A percentile compares a stretch with the other conserved stretches of the same genome.
Evolutionary conservation across 148 eudicot species (phyloP).

Genomic region (Cornus controversa): DNA sequence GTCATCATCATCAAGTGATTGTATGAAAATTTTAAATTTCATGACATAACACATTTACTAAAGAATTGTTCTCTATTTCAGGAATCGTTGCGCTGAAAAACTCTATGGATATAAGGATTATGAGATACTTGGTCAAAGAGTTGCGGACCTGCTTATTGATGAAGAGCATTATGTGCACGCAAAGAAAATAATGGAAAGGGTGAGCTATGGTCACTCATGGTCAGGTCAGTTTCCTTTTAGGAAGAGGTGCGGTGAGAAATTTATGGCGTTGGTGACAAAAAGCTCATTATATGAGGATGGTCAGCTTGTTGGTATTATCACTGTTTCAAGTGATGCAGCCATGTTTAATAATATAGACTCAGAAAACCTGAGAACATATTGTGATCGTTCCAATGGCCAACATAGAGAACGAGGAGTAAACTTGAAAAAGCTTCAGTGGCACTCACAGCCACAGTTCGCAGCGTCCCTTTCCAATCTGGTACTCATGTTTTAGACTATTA

Average conservation of each 20-base stretch:
- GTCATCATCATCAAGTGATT: no score
- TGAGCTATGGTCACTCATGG: slow-evolving; percentile 64
- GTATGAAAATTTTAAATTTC: not conserved
- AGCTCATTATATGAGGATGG: slow-evolving; percentile 72
- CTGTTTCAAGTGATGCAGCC: slow-evolving; percentile 86
- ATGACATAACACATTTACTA: not conserved
- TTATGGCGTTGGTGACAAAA: slow-evolving; percentile 74
- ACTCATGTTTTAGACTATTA: slow-evolving; percentile 33
- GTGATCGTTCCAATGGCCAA: slow-evolving; percentile 31
- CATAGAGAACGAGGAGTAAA: slow-evolving; percentile 32
- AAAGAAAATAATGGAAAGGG: slow-evolving; percentile 38
- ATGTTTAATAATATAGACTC: slow-evolving; percentile 41
- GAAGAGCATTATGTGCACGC: slow-evolving; percentile 42
- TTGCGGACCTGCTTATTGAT: slow-evolving; percentile 48
- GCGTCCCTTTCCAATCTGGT: slow-evolving; percentile 84
- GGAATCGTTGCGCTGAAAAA: slow-evolving; percentile 79
- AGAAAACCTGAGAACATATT: slow-evolving; percentile 18
- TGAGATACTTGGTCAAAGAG: slow-evolving; percentile 62
- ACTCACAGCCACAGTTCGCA: slow-evolving; percentile 56
- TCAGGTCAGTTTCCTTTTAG: slow-evolving; percentile 81
- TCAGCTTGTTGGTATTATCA: slow-evolving; percentile 78
- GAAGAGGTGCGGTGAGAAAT: slow-evolving; percentile 63
- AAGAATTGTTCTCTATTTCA: slow-evolving; percentile 21
- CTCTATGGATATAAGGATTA: slow-evolving; percentile 73
- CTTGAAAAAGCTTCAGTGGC: slow-evolving; percentile 57